A percentile compares a stretch with the other conserved stretches of the same genome.
Conservation (phyloP, 2,329 filamentous ascomycete species). For the Sclerotinia spermophila region DNA sequence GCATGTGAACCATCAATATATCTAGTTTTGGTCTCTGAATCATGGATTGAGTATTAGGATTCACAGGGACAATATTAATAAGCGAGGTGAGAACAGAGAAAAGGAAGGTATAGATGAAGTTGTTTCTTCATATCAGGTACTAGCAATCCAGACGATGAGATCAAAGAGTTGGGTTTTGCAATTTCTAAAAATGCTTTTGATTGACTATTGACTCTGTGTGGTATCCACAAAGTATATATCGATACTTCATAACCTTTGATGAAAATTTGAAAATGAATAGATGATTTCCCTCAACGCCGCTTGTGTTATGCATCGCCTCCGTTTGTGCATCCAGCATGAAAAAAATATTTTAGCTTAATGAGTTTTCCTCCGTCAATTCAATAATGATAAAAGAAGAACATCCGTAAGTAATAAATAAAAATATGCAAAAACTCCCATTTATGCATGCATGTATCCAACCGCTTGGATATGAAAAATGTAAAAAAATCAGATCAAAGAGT, state of each 20-base stretch:
- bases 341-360: background rate
- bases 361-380: background rate
- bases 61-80: background rate
- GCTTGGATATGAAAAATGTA: background rate
- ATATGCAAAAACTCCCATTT: background rate
- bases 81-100: background rate
- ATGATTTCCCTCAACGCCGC: background rate
- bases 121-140: fast-evolving
- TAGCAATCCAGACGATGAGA: background rate
- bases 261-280: background rate
- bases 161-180: background rate
- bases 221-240: background rate
- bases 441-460: background rate
- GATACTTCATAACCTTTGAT: background rate
- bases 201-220: background rate
- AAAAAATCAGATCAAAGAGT: constrained; percentile 23
- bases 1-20: too few species aligned
- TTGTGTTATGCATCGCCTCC: background rate
- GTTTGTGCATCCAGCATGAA: too few species aligned
- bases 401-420: background rate
- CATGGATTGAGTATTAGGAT: background rate
- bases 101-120: background rate
- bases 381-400: background rate
- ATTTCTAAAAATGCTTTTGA: too few species aligned
- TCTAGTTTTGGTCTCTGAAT: background rate